These are phyloP conservation scores for Naegleria fowleri DNA, from an alignment of 208 protist genomes.

Conservation along the genomic window DNA sequence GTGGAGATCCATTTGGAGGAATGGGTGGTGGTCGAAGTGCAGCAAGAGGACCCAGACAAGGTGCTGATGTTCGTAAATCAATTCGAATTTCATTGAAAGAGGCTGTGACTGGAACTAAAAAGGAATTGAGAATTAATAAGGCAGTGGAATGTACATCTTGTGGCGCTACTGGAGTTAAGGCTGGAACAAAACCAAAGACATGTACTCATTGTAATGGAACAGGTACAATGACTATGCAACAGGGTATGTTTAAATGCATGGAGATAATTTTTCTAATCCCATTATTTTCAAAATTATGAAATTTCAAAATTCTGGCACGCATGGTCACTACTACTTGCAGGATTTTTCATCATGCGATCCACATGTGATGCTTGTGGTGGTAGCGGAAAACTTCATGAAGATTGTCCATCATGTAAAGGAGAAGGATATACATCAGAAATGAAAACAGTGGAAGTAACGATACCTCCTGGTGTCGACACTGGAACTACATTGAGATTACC, in stretches of 20 bases:
- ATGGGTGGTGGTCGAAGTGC: too few relatives aligned
- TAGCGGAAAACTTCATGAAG: not conserved
- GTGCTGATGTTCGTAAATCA: not conserved
- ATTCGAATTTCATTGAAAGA: not conserved
- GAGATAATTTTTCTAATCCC: too few relatives aligned
- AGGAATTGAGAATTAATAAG: not conserved
- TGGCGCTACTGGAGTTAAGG: not conserved
- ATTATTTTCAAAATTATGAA: too few relatives aligned
- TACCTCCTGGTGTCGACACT: not conserved
- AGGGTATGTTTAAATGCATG: not conserved
- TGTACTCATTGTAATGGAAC: not conserved
- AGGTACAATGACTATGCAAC: not conserved
- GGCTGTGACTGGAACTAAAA: not conserved
- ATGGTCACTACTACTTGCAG: too few relatives aligned
- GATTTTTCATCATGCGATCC: not conserved
- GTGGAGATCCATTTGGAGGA: not conserved
- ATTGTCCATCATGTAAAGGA: not conserved
- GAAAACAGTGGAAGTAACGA: not conserved
- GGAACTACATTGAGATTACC: not conserved
- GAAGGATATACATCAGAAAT: not conserved
- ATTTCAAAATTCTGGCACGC: too few relatives aligned
- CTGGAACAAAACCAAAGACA: not conserved
- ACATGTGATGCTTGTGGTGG: not conserved
- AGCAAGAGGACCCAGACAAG: not conserved
- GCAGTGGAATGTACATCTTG: not conserved